These are phyloP conservation scores for Geotrichum fermentans DNA, from an alignment of 1,139 yeast species.

Conservation along the genomic window DNA sequence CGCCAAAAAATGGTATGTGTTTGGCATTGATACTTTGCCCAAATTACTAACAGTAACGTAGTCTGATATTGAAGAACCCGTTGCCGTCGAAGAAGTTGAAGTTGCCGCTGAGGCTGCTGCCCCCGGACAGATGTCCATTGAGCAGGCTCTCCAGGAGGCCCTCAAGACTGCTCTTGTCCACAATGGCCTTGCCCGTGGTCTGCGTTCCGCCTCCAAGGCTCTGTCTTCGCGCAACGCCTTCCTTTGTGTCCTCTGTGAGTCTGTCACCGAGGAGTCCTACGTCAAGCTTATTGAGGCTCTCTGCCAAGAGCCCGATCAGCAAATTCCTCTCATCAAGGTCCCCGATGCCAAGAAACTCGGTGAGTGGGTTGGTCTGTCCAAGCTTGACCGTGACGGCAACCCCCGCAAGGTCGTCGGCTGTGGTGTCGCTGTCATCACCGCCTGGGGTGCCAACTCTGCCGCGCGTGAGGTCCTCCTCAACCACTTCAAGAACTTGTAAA, in stretches of 20 bases:
- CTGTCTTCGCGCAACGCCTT: conserved; percentile 91
- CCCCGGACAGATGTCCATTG: conserved; percentile 86
- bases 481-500: conserved; percentile 87
- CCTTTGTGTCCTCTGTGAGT: conserved; percentile 95
- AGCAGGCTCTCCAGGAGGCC: conserved; percentile 97
- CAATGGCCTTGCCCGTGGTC: conserved; percentile 99
- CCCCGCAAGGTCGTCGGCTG: conserved; percentile 99
- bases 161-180: conserved; percentile 96
- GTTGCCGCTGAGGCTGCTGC: conserved; percentile 74
- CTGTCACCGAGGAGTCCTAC: conserved; percentile 97
- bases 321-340: conserved; percentile 97
- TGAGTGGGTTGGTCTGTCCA: conserved; percentile 99
- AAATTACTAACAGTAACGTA: conserved; percentile 19
- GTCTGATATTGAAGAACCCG: conserved; percentile 43
- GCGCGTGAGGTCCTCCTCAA: conserved; percentile 96
- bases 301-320: conserved; percentile 95
- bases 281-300: conserved; percentile 98
- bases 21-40: not conserved
- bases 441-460: conserved; percentile 99
- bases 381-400: conserved; percentile 99
- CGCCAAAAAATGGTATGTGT: conserved; percentile 5
- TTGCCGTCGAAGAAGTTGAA: conserved; percentile 65
- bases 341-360: conserved; percentile 99
- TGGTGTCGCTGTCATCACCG: conserved; percentile 97
- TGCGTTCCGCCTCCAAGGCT: conserved; percentile 99